A percentile compares a stretch with the other conserved stretches of the same genome.
These are phyloP conservation scores for Ophiobolus disseminans DNA, from an alignment of 2,329 filamentous ascomycete genomes.

Conservation along the genomic window DNA sequence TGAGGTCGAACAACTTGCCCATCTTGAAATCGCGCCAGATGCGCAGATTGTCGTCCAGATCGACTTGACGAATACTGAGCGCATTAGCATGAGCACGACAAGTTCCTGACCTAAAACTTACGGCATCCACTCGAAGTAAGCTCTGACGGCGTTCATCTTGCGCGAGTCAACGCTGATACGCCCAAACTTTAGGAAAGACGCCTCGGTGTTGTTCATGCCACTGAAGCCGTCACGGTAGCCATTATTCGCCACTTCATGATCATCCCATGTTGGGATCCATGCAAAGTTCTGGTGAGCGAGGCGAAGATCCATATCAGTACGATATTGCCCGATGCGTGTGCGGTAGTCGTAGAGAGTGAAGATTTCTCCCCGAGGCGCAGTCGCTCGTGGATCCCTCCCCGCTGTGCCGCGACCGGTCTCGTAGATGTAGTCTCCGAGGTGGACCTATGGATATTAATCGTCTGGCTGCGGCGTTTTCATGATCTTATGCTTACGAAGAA, in stretches of 20 bases:
- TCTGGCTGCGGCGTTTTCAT: no score
- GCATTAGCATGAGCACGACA: no score
- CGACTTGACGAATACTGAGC: slow-evolving; percentile 50
- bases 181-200: slow-evolving; percentile 49
- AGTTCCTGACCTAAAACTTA: slow-evolving; percentile 52
- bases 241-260: slow-evolving; percentile 52
- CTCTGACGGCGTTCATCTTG: slow-evolving; percentile 56
- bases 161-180: slow-evolving; percentile 52
- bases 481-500: slow-evolving; percentile 63
- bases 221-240: slow-evolving; percentile 51
- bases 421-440: slow-evolving; percentile 56
- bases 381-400: slow-evolving; percentile 26
- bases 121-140: slow-evolving; percentile 57
- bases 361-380: slow-evolving; percentile 46
- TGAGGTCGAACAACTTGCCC: slow-evolving; percentile 50
- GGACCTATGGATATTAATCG: slow-evolving; percentile 44
- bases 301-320: slow-evolving; percentile 52
- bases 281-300: slow-evolving; percentile 50
- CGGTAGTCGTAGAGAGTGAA: slow-evolving; percentile 55
- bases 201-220: slow-evolving; percentile 54
- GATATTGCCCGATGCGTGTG: slow-evolving; percentile 49
- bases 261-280: slow-evolving; percentile 53
- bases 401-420: slow-evolving; percentile 44
- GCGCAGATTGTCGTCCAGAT: slow-evolving; percentile 54
- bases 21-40: slow-evolving; percentile 52